Percentiles rank a stretch among this genome's conserved stretches.
These are phyloP conservation scores for Phialophora macrospora DNA, from an alignment of 2,329 filamentous ascomycete species.

Conservation along the genomic window DNA sequence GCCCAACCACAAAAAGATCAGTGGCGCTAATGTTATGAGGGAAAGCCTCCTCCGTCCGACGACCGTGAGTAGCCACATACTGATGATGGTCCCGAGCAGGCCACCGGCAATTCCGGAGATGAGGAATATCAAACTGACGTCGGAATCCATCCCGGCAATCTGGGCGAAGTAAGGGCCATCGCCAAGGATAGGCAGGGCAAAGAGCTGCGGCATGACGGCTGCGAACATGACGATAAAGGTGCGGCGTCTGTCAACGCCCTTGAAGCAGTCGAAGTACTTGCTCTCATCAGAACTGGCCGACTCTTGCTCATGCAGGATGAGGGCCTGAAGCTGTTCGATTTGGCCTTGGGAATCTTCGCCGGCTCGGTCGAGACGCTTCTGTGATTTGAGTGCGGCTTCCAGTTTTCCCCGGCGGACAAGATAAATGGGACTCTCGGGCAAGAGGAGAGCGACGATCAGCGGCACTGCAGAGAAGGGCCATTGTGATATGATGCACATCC, in stretches of 20 bases:
- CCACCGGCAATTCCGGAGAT: conserved; percentile 54
- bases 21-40: conserved; percentile 44
- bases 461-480: conserved; percentile 54
- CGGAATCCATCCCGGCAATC: conserved; percentile 42
- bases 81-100: conserved; percentile 51
- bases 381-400: conserved; percentile 51
- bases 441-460: conserved; percentile 50
- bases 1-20: conserved; percentile 49
- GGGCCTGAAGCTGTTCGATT: conserved; percentile 46
- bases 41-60: conserved; percentile 50
- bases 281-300: conserved; percentile 45
- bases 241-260: conserved; percentile 40
- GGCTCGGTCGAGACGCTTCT: conserved; percentile 56
- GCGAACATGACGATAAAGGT: conserved; percentile 48
- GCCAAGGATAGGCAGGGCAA: conserved; percentile 53
- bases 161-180: conserved; percentile 51
- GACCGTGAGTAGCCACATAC: conserved; percentile 52
- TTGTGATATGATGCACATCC: conserved; percentile 44
- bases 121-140: conserved; percentile 50
- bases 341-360: conserved; percentile 45
- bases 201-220: conserved; percentile 51
- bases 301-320: conserved; percentile 56
- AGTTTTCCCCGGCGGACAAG: conserved; percentile 51
- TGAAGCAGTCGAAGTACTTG: conserved; percentile 44
- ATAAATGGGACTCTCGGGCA: conserved; percentile 59